Evolutionary conservation across 352 stramenopile genomes (phyloP), one percentile per base, ranked within the genome.

Genomic region (Pythium biforme): DNA sequence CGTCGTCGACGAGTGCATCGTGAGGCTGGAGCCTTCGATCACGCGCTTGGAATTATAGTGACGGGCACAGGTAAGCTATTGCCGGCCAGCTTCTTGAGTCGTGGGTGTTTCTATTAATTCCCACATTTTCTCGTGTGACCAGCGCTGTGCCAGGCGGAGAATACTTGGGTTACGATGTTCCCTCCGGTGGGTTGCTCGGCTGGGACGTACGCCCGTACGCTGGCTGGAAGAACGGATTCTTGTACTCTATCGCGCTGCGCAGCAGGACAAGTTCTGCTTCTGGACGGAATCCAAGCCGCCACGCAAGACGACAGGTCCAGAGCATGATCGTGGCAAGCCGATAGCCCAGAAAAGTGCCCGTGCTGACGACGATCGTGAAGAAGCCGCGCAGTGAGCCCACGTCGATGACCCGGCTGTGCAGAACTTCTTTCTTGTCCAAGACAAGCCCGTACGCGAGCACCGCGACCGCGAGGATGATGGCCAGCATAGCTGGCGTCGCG

Each of bases 291-390:
- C 37, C 55, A 43, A 69, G 49, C 10, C 55, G 25, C 47, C 43
- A 64, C 19, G 34, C 39, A 3, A 69, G 55, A 2, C 62, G 62
- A 29, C 29, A 49, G 22, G 62, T 69, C 62, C 62, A 69, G 4
- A 64, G 39, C 46, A 47, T 50, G 15, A 68, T 55, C 26, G 61
- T 68, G 14, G 31, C 53, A 11, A 68, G 31, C 19, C 61, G 61
- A 31, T 69, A 69, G 4, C 27, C 52, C 43, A 68, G 50, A 37
- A 69, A 69, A 1, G 62, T 69, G 26, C 40, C 39, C 6, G 54
- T 69, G 55, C 51, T 69, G 26, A 69, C 41, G 6, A 60, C 48
- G 15, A 69, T 40, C 5, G 62, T 59, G 39, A 69, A 64, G 48
- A 59, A 54, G 5, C 55, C 55, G 7, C 43, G 43, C 20, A 69